Conservation (phyloP, 371 early-diverging fungal genomes). For the Caulochytrium protostelioides region DNA sequence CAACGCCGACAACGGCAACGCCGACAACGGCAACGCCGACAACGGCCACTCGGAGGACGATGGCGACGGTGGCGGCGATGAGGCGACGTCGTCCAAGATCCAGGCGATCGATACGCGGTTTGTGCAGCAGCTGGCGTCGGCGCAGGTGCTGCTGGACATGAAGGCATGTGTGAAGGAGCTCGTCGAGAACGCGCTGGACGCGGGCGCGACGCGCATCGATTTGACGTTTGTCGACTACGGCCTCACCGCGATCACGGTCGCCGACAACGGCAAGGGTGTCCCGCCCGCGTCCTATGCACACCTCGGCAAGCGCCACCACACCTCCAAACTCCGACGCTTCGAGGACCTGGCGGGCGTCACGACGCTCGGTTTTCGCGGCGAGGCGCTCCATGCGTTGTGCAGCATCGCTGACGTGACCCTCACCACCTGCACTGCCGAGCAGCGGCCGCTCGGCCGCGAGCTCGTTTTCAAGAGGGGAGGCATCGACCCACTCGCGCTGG, state of each 20-base stretch:
- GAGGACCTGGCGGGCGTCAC: constrained; percentile 38
- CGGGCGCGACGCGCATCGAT: constrained; percentile 61
- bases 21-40: too few relatives aligned
- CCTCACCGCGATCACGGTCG: constrained; percentile 36
- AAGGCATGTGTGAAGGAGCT: constrained; percentile 58
- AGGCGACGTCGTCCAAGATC: too few relatives aligned
- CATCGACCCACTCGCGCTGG: too few relatives aligned
- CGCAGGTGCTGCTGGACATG: constrained; percentile 4
- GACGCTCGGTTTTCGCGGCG: constrained; percentile 71
- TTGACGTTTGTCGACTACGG: constrained; percentile 64
- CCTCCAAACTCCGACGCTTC: constrained; percentile 50
- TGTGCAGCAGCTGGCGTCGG: too few relatives aligned
- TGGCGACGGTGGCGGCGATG: too few relatives aligned
- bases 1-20: too few relatives aligned
- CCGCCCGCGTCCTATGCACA: constrained; percentile 3
- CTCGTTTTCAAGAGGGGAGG: constrained; percentile 2
- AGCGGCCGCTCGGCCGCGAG: too few relatives aligned
- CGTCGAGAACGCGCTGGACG: constrained; percentile 92
- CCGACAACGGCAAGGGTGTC: too few relatives aligned
- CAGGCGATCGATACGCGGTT: too few relatives aligned
- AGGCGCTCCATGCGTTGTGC: constrained; percentile 58
- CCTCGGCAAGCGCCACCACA: constrained; percentile 52
- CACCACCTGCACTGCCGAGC: constrained; percentile 49
- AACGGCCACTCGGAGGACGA: too few relatives aligned
- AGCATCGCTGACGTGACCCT: constrained; percentile 36